phyloP scores from a whole-genome alignment of 1,139 yeast genomes.

The Saccharomyces hybrid region DNA sequence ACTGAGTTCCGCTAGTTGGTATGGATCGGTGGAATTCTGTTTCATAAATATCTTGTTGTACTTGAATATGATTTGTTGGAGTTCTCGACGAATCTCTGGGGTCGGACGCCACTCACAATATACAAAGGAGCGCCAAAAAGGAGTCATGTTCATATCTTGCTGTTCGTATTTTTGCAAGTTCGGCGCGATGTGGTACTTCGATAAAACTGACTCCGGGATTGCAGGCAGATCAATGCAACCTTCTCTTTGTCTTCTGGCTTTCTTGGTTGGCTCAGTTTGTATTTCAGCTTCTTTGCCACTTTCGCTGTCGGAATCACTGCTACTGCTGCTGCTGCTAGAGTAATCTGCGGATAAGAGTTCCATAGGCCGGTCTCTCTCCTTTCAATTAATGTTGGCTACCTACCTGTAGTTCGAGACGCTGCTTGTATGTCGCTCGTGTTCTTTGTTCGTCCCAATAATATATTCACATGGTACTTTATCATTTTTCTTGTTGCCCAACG shows the following conservation, averaged over 20 bases:
- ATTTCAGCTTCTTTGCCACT: not conserved
- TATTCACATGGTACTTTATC: not conserved
- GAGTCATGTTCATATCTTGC: slow-evolving; percentile 5
- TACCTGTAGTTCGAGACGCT: not conserved
- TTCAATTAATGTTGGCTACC: not conserved
- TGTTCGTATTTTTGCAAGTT: slow-evolving; percentile 3
- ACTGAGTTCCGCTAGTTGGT: slow-evolving; percentile 9
- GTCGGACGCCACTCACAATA: slow-evolving; percentile 18
- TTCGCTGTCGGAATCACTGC: slow-evolving; percentile 10
- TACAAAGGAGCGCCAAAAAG: slow-evolving; percentile 11
- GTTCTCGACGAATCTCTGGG: slow-evolving; percentile 8
- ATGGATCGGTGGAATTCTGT: slow-evolving; percentile 1
- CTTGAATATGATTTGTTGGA: slow-evolving; percentile 8
- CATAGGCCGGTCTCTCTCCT: slow-evolving; percentile 4
- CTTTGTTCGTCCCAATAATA: not conserved
- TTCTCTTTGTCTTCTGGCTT: not conserved
- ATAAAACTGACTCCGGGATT: slow-evolving; percentile 13
- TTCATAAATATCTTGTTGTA: slow-evolving; percentile 8
- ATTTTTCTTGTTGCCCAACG: not conserved
- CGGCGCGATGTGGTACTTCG: slow-evolving; percentile 16
- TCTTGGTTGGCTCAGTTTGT: not conserved
- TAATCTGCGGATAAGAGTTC: slow-evolving; percentile 11
- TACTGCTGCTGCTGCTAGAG: slow-evolving; percentile 10
- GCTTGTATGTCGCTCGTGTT: not conserved
- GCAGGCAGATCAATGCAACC: slow-evolving; percentile 6